These are phyloP conservation scores for Pythium utonaiense DNA, from an alignment of 352 stramenopile genomes.

Conservation along the genomic window DNA sequence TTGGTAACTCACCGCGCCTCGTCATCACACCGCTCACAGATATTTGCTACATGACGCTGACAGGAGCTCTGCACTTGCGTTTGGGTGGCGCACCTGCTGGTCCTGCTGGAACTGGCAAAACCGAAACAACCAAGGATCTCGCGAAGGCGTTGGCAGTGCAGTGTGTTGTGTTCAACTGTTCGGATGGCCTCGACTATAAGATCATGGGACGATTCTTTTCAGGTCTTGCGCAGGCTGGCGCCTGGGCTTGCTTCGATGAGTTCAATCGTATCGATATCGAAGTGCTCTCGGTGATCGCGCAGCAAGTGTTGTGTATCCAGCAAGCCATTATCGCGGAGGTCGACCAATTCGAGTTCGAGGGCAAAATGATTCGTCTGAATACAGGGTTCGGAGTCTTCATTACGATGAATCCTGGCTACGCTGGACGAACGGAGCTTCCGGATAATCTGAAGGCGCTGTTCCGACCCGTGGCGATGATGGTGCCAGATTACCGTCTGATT, in stretches of 20 bases:
- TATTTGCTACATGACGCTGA: constrained; percentile 94
- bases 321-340: constrained; percentile 90
- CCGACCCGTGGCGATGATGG: constrained; percentile 93
- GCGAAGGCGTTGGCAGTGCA: constrained; percentile 93
- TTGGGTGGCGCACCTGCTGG: constrained; percentile 91
- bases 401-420: constrained; percentile 95
- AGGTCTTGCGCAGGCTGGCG: constrained; percentile 88
- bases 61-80: constrained; percentile 90
- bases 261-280: constrained; percentile 97
- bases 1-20: constrained; percentile 77
- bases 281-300: constrained; percentile 94
- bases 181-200: constrained; percentile 94
- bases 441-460: constrained; percentile 95
- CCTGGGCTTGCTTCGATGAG: constrained; percentile 96
- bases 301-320: constrained; percentile 94
- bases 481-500: constrained; percentile 93
- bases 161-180: constrained; percentile 96
- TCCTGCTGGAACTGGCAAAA: constrained; percentile 93
- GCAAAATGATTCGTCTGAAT: constrained; percentile 89
- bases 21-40: constrained; percentile 85
- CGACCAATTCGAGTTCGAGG: constrained; percentile 92
- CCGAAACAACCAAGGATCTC: constrained; percentile 93
- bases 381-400: constrained; percentile 93
- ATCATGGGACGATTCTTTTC: constrained; percentile 97
- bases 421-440: constrained; percentile 88